Evolutionary conservation across 2,329 filamentous ascomycete genomes (phyloP).

Genomic region (Paraconiothyrium sp.): DNA sequence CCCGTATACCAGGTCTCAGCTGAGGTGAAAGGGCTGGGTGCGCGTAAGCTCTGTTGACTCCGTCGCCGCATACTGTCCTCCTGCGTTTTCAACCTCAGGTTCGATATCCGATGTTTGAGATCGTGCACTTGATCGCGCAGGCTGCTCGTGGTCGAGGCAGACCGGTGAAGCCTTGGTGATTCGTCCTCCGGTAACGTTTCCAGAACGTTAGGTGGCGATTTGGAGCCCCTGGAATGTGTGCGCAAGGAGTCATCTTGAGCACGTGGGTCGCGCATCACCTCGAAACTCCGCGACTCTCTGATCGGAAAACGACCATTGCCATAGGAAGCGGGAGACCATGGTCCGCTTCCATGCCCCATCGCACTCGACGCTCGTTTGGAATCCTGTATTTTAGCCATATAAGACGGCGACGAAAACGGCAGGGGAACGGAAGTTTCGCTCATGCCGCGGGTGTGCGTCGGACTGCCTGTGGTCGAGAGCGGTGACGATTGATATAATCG

Average conservation of each 20-base stretch:
- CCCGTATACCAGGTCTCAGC: constrained; percentile 68
- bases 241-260: constrained; percentile 40
- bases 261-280: constrained; percentile 49
- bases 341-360: constrained; percentile 47
- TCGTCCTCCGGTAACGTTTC: constrained; percentile 56
- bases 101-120: constrained; percentile 85
- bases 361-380: constrained; percentile 52
- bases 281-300: constrained; percentile 52
- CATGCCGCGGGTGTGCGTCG: constrained; percentile 50
- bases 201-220: constrained; percentile 44
- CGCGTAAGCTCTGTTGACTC: constrained; percentile 78
- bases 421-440: constrained; percentile 54
- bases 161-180: constrained; percentile 62
- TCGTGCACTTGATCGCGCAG: constrained; percentile 87
- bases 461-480: constrained; percentile 40
- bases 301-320: constrained; percentile 49
- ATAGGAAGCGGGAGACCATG: constrained; percentile 49
- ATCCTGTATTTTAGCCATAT: constrained; percentile 34
- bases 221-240: constrained; percentile 51
- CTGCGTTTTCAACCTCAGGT: constrained; percentile 77
- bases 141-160: constrained; percentile 75
- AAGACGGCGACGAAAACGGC: constrained; percentile 41
- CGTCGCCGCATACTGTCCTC: constrained; percentile 81
- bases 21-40: constrained; percentile 81
- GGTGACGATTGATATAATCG: constrained; percentile 44